phyloP scores from a whole-genome alignment of 139 green algal species.

The Microglena sp. region DNA sequence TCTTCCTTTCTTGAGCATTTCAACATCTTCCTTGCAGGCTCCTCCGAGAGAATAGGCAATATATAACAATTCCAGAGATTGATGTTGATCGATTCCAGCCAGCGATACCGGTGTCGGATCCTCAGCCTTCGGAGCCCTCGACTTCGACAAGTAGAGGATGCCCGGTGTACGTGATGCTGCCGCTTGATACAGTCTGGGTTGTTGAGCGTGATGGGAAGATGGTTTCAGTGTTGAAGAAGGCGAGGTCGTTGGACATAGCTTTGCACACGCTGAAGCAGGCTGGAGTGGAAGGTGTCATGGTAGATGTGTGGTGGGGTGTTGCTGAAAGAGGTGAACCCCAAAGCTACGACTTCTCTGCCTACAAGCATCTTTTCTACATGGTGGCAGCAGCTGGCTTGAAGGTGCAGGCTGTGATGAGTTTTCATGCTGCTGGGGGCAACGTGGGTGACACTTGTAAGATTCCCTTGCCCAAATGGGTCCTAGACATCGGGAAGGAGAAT shows the following conservation, averaged over 20 bases:
- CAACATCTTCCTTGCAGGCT: constrained; percentile 20
- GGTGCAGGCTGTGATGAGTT: constrained; percentile 86
- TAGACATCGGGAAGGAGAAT: constrained; percentile 76
- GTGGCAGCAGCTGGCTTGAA: constrained; percentile 38
- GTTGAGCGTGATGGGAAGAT: constrained; percentile 67
- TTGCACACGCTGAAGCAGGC: constrained; percentile 74
- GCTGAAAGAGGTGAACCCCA: constrained; percentile 59
- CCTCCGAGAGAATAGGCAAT: constrained; percentile 24
- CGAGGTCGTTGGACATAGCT: constrained; percentile 66
- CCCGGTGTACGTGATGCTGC: constrained; percentile 98
- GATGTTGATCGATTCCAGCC: constrained; percentile 28
- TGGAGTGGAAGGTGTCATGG: constrained; percentile 85
- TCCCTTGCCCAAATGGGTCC: constrained; percentile 87
- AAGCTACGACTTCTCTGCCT: constrained; percentile 81
- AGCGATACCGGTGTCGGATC: constrained; percentile 21
- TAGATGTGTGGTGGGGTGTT: constrained; percentile 90
- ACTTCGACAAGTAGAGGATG: constrained; percentile 21
- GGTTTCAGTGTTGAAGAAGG: constrained; percentile 70
- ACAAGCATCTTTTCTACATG: constrained; percentile 53
- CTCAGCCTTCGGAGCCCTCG: constrained; percentile 7
- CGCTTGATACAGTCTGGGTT: constrained; percentile 93
- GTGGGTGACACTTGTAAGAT: constrained; percentile 90
- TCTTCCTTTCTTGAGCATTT: not conserved
- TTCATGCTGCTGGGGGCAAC: constrained; percentile 85
- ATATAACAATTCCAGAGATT: constrained; percentile 22